A percentile compares a stretch with the other conserved stretches of the same genome.
These are phyloP conservation scores for Myriangium duriaei DNA, from an alignment of 2,329 filamentous ascomycete genomes.

Conservation along the genomic window DNA sequence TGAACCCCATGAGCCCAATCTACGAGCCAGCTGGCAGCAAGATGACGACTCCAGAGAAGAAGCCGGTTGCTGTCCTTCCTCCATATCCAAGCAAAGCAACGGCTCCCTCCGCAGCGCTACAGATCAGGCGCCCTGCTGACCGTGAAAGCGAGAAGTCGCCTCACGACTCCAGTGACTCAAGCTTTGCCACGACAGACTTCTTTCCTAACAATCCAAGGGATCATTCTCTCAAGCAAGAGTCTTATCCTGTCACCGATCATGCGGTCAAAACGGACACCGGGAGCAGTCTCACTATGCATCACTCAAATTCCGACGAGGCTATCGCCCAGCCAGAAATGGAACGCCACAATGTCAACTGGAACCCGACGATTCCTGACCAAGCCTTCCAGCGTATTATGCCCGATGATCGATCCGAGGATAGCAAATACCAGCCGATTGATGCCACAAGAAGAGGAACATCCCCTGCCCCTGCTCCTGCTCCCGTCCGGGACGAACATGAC, in stretches of 20 bases:
- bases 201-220: constrained; percentile 26
- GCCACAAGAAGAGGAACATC: not conserved
- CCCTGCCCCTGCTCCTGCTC: not conserved
- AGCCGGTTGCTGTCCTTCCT: constrained; percentile 1
- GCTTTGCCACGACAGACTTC: constrained; percentile 27
- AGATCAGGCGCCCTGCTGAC: not conserved
- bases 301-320: constrained; percentile 8
- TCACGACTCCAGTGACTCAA: constrained; percentile 22
- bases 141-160: not conserved
- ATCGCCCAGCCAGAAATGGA: constrained; percentile 15
- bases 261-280: not conserved
- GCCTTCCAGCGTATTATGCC: constrained; percentile 6
- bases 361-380: constrained; percentile 13
- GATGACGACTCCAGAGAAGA: constrained; percentile 10
- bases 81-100: not conserved
- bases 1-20: constrained; percentile 28
- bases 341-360: constrained; percentile 15
- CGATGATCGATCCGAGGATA: not conserved
- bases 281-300: constrained; percentile 2
- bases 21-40: constrained; percentile 20
- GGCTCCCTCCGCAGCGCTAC: not conserved
- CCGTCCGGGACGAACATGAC: constrained; percentile 8
- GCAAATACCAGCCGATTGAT: not conserved
- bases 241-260: constrained; percentile 14
- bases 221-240: constrained; percentile 23